Percentiles rank a stretch among this genome's conserved stretches.
Evolutionary conservation across 352 stramenopile genomes (phyloP).

Genomic region (Pythium oligandrum): DNA sequence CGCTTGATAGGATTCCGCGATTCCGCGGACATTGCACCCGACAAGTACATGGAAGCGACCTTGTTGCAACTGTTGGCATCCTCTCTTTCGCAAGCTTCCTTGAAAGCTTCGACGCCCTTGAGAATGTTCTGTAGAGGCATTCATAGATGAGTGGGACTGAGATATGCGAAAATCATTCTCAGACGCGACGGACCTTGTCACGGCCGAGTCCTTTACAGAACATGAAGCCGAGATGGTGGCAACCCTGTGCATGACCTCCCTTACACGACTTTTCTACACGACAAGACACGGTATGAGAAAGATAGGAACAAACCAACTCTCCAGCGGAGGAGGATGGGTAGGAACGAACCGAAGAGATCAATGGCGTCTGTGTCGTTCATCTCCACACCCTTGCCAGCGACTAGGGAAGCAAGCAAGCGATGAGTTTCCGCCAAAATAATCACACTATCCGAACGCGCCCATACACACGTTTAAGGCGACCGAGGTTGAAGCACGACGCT

Average conservation of each 20-base stretch:
- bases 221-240: conserved; percentile 86
- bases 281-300: too few species aligned
- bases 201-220: conserved; percentile 64
- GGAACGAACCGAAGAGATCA: conserved; percentile 60
- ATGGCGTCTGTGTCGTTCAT: conserved; percentile 65
- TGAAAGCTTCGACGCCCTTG: conserved; percentile 68
- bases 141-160: background rate
- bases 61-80: conserved; percentile 82
- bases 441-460: background rate
- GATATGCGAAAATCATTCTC: background rate
- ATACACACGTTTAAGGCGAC: conserved; percentile 64
- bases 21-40: conserved; percentile 9
- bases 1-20: conserved; percentile 33
- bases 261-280: conserved; percentile 68
- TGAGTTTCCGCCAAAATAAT: background rate
- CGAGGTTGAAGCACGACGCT: conserved; percentile 86
- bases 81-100: conserved; percentile 67
- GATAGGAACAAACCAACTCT: too few species aligned
- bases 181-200: conserved; percentile 38
- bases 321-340: background rate
- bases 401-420: conserved; percentile 19
- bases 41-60: conserved; percentile 72
- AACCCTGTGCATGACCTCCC: conserved; percentile 66
- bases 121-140: conserved; percentile 34
- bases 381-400: conserved; percentile 71